Percentiles rank a stretch among this genome's conserved stretches.
phyloP scores from a whole-genome alignment of 1,284 basidiomycete species.

The Moesziomyces parantarcticus region DNA sequence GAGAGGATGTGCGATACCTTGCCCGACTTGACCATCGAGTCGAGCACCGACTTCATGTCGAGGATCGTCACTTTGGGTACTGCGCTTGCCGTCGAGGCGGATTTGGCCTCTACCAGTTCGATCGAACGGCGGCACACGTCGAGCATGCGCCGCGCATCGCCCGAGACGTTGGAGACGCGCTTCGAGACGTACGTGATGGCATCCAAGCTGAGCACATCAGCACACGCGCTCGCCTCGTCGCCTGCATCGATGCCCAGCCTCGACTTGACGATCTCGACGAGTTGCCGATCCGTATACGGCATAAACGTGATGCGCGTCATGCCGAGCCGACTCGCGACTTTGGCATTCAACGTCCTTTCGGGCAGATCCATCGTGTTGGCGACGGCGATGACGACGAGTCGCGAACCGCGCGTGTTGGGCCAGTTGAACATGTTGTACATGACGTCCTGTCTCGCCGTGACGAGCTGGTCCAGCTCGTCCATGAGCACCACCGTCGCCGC shows the following conservation, averaged over 20 bases:
- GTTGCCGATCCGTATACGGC: conserved; percentile 84
- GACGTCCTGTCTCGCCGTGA: conserved; percentile 95
- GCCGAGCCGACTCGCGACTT: conserved; percentile 92
- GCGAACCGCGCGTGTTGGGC: conserved; percentile 87
- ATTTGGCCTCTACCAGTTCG: conserved; percentile 52
- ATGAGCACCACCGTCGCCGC: conserved; percentile 86
- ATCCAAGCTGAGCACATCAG: conserved; percentile 73
- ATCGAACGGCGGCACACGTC: conserved; percentile 80
- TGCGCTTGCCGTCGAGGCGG: conserved; percentile 50
- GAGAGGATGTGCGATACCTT: conserved; percentile 70
- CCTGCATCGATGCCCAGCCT: conserved; percentile 72
- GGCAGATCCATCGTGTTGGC: conserved; percentile 99
- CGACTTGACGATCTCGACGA: conserved; percentile 86
- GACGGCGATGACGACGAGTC: conserved; percentile 93
- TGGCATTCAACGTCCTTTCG: conserved; percentile 88
- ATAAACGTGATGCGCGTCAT: conserved; percentile 95
- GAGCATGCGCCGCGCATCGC: conserved; percentile 90
- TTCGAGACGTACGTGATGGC: conserved; percentile 90
- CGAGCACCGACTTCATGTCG: conserved; percentile 84
- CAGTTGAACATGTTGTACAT: conserved; percentile 99
- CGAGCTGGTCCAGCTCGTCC: conserved; percentile 96
- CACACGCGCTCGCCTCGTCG: conserved; percentile 72
- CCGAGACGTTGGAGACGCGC: conserved; percentile 90
- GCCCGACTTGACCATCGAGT: conserved; percentile 89
- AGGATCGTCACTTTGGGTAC: conserved; percentile 74